phyloP scores from a whole-genome alignment of 345 rosid genomes.

The Corymbia maculata region DNA sequence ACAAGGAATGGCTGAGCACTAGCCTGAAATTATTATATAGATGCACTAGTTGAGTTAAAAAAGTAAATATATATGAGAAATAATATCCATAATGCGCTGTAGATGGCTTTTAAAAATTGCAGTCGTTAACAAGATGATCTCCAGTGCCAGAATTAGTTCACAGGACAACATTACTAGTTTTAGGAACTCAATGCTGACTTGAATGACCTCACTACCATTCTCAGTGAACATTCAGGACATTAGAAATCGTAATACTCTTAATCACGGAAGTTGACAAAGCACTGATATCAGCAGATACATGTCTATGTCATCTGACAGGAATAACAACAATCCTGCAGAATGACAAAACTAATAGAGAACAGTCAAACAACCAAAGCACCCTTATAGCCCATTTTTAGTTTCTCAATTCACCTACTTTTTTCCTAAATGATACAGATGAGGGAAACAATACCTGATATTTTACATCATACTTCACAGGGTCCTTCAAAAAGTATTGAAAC shows the following conservation, averaged over 20 bases:
- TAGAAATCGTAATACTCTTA: background rate
- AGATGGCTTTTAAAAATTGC: background rate
- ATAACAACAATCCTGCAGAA: background rate
- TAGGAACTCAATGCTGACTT: background rate
- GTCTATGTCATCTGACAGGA: background rate
- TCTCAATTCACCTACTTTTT: background rate
- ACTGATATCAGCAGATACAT: background rate
- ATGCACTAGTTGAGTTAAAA: background rate
- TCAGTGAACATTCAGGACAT: background rate
- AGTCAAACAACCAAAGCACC: background rate
- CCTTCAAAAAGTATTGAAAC: slow-evolving; percentile 90
- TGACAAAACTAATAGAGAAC: background rate
- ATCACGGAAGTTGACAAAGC: background rate
- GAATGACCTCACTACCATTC: background rate
- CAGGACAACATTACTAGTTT: background rate
- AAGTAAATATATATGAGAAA: background rate
- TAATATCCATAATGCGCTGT: background rate
- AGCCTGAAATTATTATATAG: slow-evolving; percentile 38
- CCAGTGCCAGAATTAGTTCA: background rate
- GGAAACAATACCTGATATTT: slow-evolving; percentile 69
- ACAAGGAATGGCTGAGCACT: slow-evolving; percentile 95
- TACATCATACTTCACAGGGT: slow-evolving; percentile 90
- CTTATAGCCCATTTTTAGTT: background rate
- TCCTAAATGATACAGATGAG: background rate
- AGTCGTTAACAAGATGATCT: background rate